Percentiles rank a stretch among this genome's conserved stretches.
Conservation (phyloP, 192 early-diverging fungal genomes). For the Backusella sp. region DNA sequence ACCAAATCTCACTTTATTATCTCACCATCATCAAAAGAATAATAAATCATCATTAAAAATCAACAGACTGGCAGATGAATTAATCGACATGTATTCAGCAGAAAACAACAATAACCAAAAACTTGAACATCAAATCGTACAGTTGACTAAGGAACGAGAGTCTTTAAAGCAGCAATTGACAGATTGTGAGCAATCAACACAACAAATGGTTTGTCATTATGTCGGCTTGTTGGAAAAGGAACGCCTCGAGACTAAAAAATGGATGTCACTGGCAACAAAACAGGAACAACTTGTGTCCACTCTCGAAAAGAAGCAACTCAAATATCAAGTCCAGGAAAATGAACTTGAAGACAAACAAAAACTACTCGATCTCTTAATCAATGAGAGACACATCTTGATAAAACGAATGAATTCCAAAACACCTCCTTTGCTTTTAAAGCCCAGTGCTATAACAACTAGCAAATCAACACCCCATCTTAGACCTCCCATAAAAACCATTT, state of each 20-base stretch:
- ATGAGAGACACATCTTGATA: not conserved
- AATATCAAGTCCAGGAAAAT: not conserved
- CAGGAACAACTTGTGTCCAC: not conserved
- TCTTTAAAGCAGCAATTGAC: not conserved
- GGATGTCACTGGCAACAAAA: not conserved
- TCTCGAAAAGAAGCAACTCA: not conserved
- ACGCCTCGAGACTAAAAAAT: not conserved
- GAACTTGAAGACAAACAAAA: not conserved
- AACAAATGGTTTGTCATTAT: not conserved
- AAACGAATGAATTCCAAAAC: not conserved
- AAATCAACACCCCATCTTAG: not conserved
- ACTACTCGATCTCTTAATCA: not conserved
- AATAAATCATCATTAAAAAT: not conserved
- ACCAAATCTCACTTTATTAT: not conserved
- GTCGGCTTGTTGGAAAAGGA: not conserved
- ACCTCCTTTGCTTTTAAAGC: not conserved
- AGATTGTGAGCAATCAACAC: not conserved
- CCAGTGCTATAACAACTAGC: not conserved
- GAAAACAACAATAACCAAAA: not conserved
- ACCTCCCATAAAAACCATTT: not conserved
- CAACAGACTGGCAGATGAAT: not conserved
- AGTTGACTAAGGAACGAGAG: not conserved
- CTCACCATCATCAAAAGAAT: not conserved
- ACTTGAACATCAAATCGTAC: not conserved
- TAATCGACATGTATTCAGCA: not conserved